Base-by-base conservation (phyloP, 169 alveolate genomes). In the Theileria sp. region DNA sequence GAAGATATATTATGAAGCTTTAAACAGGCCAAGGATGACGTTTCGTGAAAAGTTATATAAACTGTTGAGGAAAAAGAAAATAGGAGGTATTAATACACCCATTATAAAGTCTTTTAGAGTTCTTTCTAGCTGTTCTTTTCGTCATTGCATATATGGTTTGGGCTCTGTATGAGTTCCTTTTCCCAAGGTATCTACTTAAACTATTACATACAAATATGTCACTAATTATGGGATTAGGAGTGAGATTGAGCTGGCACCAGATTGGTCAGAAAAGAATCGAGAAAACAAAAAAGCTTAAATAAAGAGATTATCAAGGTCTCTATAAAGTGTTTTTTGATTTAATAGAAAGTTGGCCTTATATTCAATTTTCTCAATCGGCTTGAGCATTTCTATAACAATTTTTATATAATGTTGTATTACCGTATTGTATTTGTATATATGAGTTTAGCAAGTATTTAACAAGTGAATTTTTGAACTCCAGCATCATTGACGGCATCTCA, bases 311-410 rank as follows among this genome's bases (percentile, higher is more conserved):
- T 86, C 89, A 25, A 68, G 64, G 38, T 89, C 94, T 51, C 75
- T 67, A 38, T 89, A 68, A 9, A 89, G 86, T 25, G 64, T 79
- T 51, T 80, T 80, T 64, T 86, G 89, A 71, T 89, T 89, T 61
- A 89, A 82, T 15, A 89, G 75, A 74, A 85, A 89, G 76, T 89
- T 89, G 49, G 86, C 78, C 70, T 89, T 89, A 51, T 89, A 89
- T 80, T 89, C 81, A 17, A 84, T 34, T 54, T 77, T 75, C 34
- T 84, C 84, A 17, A 77, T 70, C 56, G 61, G 49, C 54, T 79
- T 25, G 21, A 84, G 71, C 25, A 73, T 51, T 49, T 74, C 88
- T 82, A 32, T 6, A 15, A 17, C 23, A 12, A 7, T 56, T 21
- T 74, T 2, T 21, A 1, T 28, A 17, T 12, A 75, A 19, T 28